phyloP scores from a whole-genome alignment of 805 yeast genomes.

The Sugiyamaella mastotermitis region DNA sequence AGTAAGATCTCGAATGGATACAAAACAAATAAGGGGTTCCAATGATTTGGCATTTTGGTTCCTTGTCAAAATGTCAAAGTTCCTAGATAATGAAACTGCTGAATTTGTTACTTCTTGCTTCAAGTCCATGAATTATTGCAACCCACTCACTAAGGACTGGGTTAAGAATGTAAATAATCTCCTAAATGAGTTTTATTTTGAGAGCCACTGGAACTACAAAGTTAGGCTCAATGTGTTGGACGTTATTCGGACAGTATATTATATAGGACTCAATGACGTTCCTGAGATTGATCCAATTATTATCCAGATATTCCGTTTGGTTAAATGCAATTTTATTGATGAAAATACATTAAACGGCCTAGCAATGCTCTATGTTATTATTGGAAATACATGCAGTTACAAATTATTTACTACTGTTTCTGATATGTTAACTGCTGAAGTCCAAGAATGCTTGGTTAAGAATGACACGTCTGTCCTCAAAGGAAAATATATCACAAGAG shows the following conservation, averaged over 20 bases:
- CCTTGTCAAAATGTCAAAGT: constrained; percentile 34
- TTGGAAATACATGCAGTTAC: constrained; percentile 20
- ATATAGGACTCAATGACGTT: constrained; percentile 32
- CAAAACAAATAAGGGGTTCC: constrained; percentile 36
- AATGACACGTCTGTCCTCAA: too few species aligned
- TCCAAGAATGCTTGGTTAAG: too few species aligned
- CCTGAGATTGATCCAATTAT: constrained; percentile 31
- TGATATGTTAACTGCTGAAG: constrained; percentile 9
- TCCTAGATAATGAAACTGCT: constrained; percentile 35
- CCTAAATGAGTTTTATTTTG: constrained; percentile 40
- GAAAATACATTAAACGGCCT: constrained; percentile 28
- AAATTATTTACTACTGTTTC: constrained; percentile 10
- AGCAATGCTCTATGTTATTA: constrained; percentile 23
- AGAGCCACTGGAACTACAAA: constrained; percentile 17
- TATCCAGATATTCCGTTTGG: constrained; percentile 29
- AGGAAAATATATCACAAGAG: constrained; percentile 19
- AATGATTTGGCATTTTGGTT: constrained; percentile 38
- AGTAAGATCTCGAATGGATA: constrained; percentile 32
- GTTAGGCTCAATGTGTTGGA: constrained; percentile 21
- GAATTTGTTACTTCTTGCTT: constrained; percentile 43
- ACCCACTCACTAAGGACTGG: constrained; percentile 50
- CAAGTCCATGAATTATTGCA: constrained; percentile 45
- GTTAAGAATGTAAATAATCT: constrained; percentile 39
- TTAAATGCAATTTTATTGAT: constrained; percentile 31
- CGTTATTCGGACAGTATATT: constrained; percentile 35